Base-by-base conservation (phyloP, 495 filamentous ascomycete genomes). In the Parathielavia appendiculata region DNA sequence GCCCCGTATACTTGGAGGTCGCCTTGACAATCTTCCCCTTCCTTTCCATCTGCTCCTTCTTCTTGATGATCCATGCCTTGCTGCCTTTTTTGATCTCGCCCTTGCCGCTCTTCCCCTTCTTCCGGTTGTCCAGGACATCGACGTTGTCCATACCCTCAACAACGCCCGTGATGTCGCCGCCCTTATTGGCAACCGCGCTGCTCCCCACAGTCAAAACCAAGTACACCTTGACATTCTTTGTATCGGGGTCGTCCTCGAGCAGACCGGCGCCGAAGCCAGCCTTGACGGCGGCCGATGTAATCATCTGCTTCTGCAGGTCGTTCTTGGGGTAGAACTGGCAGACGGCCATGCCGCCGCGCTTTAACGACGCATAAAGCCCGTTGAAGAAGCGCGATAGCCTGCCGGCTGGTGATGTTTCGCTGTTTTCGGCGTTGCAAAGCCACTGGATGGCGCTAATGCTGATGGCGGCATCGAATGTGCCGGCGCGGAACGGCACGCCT, bases 311-410 rank as follows among this genome's bases (percentile, higher is more conserved):
- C 75, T 97, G 93, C 59, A 79, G 78, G 63, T 93, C 90, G 71
- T 98, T 96, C 75, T 93, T 95, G 4, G 93, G 95, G 71, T 98
- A 98, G 70, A 98, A 97, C 68, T 97, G 93, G 66, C 92, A 92
- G 22, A 97, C 93, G 2, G 95, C 93, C 41, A 89, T 82, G 22
- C 92, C 93, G 11, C 93, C 93, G 5, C 95, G 79, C 57, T 86
- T 81, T 55, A 98, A 72, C 70, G 83, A 86, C 20, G 88, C 83
- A 72, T 96, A 97, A 8, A 98, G 75, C n/a, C 89, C 89, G 58
- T 90, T 86, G 65, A 98, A 98, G 62, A 98, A 98, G 34, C 93
- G 79, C 32, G 80, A 76, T 46, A 98, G 68, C 16, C 95, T 78
- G 10, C 87, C 87, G 26, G 86, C 78, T 0, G 90, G 83, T 11